Evolutionary conservation across 1,284 basidiomycete species (phyloP), one percentile per base, ranked within the genome.

Genomic region (Tetrapyrgos nigripes): DNA sequence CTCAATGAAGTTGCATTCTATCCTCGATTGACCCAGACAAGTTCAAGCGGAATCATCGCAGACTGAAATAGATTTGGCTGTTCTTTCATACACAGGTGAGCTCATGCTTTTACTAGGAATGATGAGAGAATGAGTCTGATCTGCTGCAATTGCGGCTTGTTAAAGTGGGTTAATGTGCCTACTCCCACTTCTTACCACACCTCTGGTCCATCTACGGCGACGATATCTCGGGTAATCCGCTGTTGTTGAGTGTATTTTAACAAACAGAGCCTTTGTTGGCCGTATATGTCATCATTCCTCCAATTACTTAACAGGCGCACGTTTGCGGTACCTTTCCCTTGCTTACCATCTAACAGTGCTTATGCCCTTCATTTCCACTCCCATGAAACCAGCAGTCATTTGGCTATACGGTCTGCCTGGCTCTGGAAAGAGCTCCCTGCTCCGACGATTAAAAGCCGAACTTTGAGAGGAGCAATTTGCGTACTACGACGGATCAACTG

Each of bases 381-480:
- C 35, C 55, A 50, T 43, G 21, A 62, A 54, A 50, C 65, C 62
- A 23, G 62, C 54, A 13, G 61, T 68, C 53, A 53, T 68, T 14
- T 65, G 67, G 47, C 53, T 68, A 28, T 68, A 68, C 47, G 67
- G 65, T n/a, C 48, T 64, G 28, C 55, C 67, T 37, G 67, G 67
- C 44, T 68, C 60, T 50, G 67, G 67, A 14, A 68, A 68, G 55
- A 66, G 56, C 21, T 54, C 58, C 29, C 53, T 64, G 23, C 59
- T 68, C 35, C 23, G 58, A 21, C 59, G 63, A 21, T 40, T 68
- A 37, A 59, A 65, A 59, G 49, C 44, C 14, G 56, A 59, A 46
- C 62, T 67, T 13, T 59, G 56, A 23, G 57, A 64, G 45, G 13
- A 61, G 13, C 45, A 57, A 27, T 66, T 65, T 44, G 48, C 54